Evolutionary conservation across 257 asterid genomes (phyloP).

Genomic region (Rauvolfia tetraphylla): DNA sequence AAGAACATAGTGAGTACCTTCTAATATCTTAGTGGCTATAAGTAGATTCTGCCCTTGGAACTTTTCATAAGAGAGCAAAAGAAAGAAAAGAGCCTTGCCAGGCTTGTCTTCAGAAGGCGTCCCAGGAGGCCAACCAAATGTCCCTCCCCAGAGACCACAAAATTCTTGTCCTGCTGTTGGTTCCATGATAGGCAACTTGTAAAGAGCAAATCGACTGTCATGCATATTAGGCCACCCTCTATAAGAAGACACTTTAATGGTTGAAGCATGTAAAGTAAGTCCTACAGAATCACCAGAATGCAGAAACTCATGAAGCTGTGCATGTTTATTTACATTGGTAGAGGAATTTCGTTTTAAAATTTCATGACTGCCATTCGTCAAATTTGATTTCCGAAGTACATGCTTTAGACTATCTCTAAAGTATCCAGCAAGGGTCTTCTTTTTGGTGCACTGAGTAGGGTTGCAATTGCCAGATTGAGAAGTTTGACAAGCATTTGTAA

Average conservation of each 20-base stretch:
- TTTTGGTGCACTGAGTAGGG: slow-evolving; percentile 37
- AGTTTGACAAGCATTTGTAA: slow-evolving; percentile 32
- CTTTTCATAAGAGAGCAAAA: slow-evolving; percentile 74
- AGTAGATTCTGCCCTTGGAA: slow-evolving; percentile 57
- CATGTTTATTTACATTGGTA: slow-evolving; percentile 43
- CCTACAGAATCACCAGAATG: slow-evolving; percentile 59
- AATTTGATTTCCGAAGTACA: slow-evolving; percentile 63
- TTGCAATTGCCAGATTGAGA: slow-evolving; percentile 35
- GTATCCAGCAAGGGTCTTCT: slow-evolving; percentile 57
- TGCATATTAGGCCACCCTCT: slow-evolving; percentile 94
- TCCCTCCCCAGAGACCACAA: slow-evolving; percentile 90
- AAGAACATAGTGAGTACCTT: slow-evolving; percentile 79
- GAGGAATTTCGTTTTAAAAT: slow-evolving; percentile 38
- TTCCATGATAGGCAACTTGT: slow-evolving; percentile 60
- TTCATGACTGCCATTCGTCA: slow-evolving; percentile 40
- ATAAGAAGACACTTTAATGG: slow-evolving; percentile 64
- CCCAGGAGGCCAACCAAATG: slow-evolving; percentile 93
- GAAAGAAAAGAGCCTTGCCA: slow-evolving; percentile 72
- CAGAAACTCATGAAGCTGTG: slow-evolving; percentile 70
- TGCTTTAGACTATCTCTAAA: slow-evolving; percentile 62
- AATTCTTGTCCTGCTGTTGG: slow-evolving; percentile 52
- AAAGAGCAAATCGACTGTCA: slow-evolving; percentile 73
- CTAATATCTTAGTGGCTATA: slow-evolving; percentile 75
- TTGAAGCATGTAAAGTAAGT: slow-evolving; percentile 56
- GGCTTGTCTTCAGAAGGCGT: slow-evolving; percentile 64